Evolutionary conservation across 1,284 basidiomycete species (phyloP), one percentile per base, ranked within the genome.

Genomic region (Paramarasmius palmivorus): DNA sequence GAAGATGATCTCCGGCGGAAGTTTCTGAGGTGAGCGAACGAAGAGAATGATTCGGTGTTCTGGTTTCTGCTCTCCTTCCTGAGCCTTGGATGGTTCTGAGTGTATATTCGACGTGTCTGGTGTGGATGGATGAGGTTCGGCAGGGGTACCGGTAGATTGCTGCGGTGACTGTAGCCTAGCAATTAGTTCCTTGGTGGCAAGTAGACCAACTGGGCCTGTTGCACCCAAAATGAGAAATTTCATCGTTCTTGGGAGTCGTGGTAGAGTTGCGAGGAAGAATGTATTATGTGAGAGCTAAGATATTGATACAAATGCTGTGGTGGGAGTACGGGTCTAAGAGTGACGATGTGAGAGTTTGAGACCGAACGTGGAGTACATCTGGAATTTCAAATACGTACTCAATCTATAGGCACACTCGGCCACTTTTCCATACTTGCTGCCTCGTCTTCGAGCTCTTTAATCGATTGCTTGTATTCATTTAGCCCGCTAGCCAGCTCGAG

Each of bases 1-100:
- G 36, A 65, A 62, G 42, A 65, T 65, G 41, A 84, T 68, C 47
- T 81, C 74, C 10, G 75, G 68, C 1, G 85, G 76, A 3, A 90
- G 63, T 61, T 87, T 90, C 36, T 80, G 65, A 5, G 84, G 83
- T 8, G 77, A 81, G 34, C 85, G 78, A 9, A 79, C 83, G 54
- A 82, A 88, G 40, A 88, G 61, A 52, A 87, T 73, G 58, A 88
- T 46, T 32, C 32, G 25, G 29, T 46, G 44, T 26, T 29, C 44
- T 46, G 23, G 17, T 12, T 26, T 29, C 14, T 9, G 19, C 5
- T 42, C 41, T 20, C 22, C n/a, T 42, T 23, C 26, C 19, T 42
- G 22, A 7, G 8, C 7, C 4, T 20, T 17, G 25, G 29, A 32
- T 32, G 29, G 29, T 32, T 12, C 29, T 32, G 29, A 32, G 29